Evolutionary conservation across 2,329 filamentous ascomycete genomes (phyloP), one percentile per base, ranked within the genome.

Genomic region (Penicillium vulpinum): DNA sequence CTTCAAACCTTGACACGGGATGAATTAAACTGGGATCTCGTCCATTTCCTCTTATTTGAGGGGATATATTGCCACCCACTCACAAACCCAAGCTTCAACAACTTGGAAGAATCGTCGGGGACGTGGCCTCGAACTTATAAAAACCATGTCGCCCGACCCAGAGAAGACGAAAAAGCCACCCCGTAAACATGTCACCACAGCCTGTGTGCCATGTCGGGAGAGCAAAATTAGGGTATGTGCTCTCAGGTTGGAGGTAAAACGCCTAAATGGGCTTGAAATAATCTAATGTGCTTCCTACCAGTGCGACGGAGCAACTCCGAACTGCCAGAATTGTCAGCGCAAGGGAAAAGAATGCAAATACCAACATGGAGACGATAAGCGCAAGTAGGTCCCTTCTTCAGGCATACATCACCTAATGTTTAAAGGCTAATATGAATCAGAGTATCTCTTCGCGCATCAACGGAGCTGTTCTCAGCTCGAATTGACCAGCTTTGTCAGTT

Each of bases 141-240:
- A 48, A 50, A 55, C 22, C 54, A 70, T 68, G 66, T 65, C 70
- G 51, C 56, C 64, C 36, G 62, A 64, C 16, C 52, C 62, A 36
- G 65, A 67, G 41, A 69, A 66, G 60, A 54, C 61, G n/a, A 72
- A 69, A 51, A 72, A 67, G 62, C 56, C 66, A 9, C 69, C 68
- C 21, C 70, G 76, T 50, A 78, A 76, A 60, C 75, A 78, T 60
- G 74, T 78, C 61, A 78, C 76, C 2, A 78, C 76, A 2, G 76
- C 76, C 10, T 78, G 76, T 54, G 75, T 78, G 29, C 73, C 75
- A 24, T 78, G 76, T 57, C 73, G 76, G 24, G 76, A 78, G 62
- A 78, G 76, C 60, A 78, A 78, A 48, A 74, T 78, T 58, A 73
- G 75, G 62, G 76, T 77, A 68, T 56, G 70, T 54, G 51, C 15